Evolutionary conservation across 768 basidiomycete species (phyloP), one percentile per base, ranked within the genome.

Genomic region (Macrolepiota dolichaula): DNA sequence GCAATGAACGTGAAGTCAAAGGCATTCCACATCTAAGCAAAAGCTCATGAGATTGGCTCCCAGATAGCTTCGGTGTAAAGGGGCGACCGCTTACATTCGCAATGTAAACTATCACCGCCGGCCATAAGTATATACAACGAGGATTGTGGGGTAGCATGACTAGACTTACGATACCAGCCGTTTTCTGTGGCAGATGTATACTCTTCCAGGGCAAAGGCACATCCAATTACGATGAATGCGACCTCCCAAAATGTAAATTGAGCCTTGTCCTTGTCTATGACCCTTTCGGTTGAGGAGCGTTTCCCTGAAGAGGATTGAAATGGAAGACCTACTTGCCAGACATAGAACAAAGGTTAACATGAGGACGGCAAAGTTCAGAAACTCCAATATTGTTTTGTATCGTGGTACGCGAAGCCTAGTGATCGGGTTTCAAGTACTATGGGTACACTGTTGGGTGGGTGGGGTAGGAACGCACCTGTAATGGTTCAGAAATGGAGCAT

Each of bases 101-200:
- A 46, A 92, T 84, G 70, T 95, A 95, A 56, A 95, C 92, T 81
- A 47, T 47, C n/a, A 44, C 29, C 40, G 35, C 27, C 44, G 51
- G n/a, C 58, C 38, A 36, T n/a, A 25, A 25, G 37, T 62, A 49
- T 62, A 49, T 62, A 37, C 25, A 49, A 27, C 7, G 5, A 38
- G 38, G 55, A 7, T 32, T 32, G 4, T 51, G 7, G 27, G 25
- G 37, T n/a, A 57, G 57, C 38, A 3, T 19, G n/a, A 61, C 36
- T 62, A 44, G 38, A 57, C 92, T 74, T 68, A 93, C 92, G 87
- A 49, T 83, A 81, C 91, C 91, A 94, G 25, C 94, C 93, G 67
- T 95, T 87, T 71, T 95, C 92, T 53, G 85, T 91, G 1, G 89
- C 84, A 4, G 92, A 85, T 0, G 94, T 93, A 70, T 96, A 95